Percentiles rank a stretch among this genome's conserved stretches.
Conservation (phyloP, 2,329 filamentous ascomycete species). For the Exophiala aquamarina region DNA sequence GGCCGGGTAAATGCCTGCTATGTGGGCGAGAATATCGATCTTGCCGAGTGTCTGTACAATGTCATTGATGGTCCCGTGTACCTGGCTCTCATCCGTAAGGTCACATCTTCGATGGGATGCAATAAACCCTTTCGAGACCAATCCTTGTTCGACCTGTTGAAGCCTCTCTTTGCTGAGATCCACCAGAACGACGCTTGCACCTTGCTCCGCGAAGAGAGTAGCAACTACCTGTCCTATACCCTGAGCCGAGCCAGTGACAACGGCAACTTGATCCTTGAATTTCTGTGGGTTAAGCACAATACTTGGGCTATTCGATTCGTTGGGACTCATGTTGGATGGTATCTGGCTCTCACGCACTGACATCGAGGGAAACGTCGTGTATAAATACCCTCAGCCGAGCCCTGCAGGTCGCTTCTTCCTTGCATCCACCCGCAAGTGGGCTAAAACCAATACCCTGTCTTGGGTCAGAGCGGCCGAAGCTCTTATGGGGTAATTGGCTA, state of each 20-base stretch:
- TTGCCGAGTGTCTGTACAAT: conserved; percentile 2
- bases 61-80: conserved; percentile 41
- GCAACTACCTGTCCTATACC: conserved; percentile 54
- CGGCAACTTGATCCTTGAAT: conserved; percentile 39
- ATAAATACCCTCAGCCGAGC: too few relatives aligned
- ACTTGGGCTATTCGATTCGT: too few relatives aligned
- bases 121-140: neutral
- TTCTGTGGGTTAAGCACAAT: neutral
- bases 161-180: conserved; percentile 40
- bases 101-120: conserved; percentile 1
- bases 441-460: too few relatives aligned
- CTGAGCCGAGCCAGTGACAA: conserved; percentile 49
- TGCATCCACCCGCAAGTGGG: too few relatives aligned
- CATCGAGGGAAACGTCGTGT: too few relatives aligned
- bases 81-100: conserved; percentile 10
- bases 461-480: too few relatives aligned
- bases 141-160: neutral
- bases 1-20: conserved; percentile 13
- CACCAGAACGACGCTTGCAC: conserved; percentile 46
- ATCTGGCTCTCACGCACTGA: too few relatives aligned
- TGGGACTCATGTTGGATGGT: too few relatives aligned
- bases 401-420: too few relatives aligned
- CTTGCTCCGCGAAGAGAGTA: conserved; percentile 43
- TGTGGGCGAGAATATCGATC: conserved; percentile 9
- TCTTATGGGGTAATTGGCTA: too few relatives aligned